Base-by-base conservation (phyloP, 208 protist species). In the Trypanosoma congolense region DNA sequence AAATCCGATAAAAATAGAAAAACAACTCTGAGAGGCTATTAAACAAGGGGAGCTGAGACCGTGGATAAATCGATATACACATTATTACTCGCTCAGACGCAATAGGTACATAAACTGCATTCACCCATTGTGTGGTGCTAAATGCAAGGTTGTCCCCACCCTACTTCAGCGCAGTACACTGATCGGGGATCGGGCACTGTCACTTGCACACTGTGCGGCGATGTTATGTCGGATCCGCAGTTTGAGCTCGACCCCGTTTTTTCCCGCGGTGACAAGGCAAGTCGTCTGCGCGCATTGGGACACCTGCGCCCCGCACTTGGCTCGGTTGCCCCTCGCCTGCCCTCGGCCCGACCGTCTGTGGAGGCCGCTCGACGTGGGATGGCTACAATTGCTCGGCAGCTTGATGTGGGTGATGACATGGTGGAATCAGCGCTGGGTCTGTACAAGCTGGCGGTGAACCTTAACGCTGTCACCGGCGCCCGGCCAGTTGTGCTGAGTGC, bases 221-320 rank as follows among this genome's bases (percentile, higher is more conserved):
- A 87, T 47, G 62, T 90, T 44, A 63, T 95, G 30, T 57, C 70
- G 36, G 61, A 87, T 28, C 65, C 77, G 14, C 79, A 92, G 63
- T 83, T 84, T 52, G 83, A 95, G 56, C 54, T 95, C 6, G 83
- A 95, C 58, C 82, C 83, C 12, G 54, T 80, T 19, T 92, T 95
- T 55, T 65, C 66, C 0, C 73, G 69, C 41, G 70, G 69, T 31
- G 64, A 61, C 4, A 52, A 65, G 28, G 16, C 40, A 10, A 25
- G 54, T 4, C 14, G 51, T 12, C 55, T 73, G 29, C 65, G 56
- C 4, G 18, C 61, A 0, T 50, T 61, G 25, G 69, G 73, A 30
- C 70, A 68, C 24, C 60, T 88, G 43, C 83, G 81, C 4, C 85
- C 83, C n/a, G 65, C 69, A 22, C 65, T 60, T 26, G 45, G 47